phyloP scores from a whole-genome alignment of 495 filamentous ascomycete species.

The Trichoderma parareesei region DNA sequence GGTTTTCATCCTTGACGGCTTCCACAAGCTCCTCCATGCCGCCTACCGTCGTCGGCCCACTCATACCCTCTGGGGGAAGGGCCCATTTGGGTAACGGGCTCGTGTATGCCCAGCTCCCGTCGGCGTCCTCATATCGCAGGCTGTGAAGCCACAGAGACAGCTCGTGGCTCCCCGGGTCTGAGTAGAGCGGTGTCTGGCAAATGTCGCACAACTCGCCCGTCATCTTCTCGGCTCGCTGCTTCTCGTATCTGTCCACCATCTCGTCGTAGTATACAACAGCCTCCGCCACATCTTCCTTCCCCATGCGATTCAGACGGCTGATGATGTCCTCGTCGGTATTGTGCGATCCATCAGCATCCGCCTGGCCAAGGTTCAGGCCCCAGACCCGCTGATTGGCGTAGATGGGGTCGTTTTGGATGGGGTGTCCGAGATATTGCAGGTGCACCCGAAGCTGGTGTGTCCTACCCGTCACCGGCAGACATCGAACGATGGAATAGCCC shows the following conservation, averaged over 20 bases:
- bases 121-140: constrained; percentile 71
- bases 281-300: constrained; percentile 83
- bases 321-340: constrained; percentile 86
- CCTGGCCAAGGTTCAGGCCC: constrained; percentile 65
- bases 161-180: constrained; percentile 83
- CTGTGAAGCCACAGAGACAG: constrained; percentile 91
- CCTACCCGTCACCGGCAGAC: constrained; percentile 83
- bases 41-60: constrained; percentile 51
- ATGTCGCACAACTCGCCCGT: constrained; percentile 73
- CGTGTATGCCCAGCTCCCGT: constrained; percentile 77
- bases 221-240: constrained; percentile 83
- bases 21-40: constrained; percentile 44
- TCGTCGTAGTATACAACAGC: constrained; percentile 91
- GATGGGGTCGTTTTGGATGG: constrained; percentile 94
- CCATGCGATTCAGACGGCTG: constrained; percentile 76
- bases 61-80: constrained; percentile 56
- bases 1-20: constrained; percentile 29
- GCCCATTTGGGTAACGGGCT: constrained; percentile 83
- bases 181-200: constrained; percentile 83
- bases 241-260: constrained; percentile 78
- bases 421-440: constrained; percentile 87
- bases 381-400: constrained; percentile 92
- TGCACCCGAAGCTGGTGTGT: constrained; percentile 96
- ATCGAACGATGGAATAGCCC: constrained; percentile 92
- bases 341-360: constrained; percentile 52